Evolutionary conservation across 805 yeast species (phyloP), one percentile per base, ranked within the genome.

Genomic region (Saccharomyces paradoxus): DNA sequence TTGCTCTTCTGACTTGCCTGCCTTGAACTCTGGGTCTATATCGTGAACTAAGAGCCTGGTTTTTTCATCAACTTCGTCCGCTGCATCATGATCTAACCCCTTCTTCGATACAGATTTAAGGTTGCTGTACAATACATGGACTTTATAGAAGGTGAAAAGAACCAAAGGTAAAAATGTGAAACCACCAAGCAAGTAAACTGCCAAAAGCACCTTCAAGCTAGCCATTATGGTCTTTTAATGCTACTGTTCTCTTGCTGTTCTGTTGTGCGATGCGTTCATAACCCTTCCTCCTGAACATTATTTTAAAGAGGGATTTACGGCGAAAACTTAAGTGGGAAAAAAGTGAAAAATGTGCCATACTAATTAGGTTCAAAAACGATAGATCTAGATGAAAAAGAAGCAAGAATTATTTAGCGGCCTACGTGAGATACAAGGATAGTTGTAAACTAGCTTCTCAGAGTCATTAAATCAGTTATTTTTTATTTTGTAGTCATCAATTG

Each of bases 161-260:
- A 81, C 55, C 41, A 84, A 56, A 0, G 96, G 96, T 24, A 89
- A 68, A 58, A 91, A 81, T 0, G 97, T 89, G 7, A 89, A 50
- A 0, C 97, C 97, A 6, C 97, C 97, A 2, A 87, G 48, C 1
- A 89, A 51, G 65, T 89, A 89, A 0, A 78, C 73, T 21, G 74
- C 60, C 0, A 83, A 44, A 47, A 76, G 70, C n/a, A 60, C 53
- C 41, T 68, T 55, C 2, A 74, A 47, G 61, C 69, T 60, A 17
- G 54, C 57, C 71, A 66, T 66, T 48, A 10, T 7, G 17, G 51
- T 24, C 41, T 50, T 28, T 12, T 46, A 46, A 24, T 4, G 24
- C 17, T 26, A 14, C n/a, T 31, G 9, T 10, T 8, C 13, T 21
- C 12, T 22, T 46, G n/a, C 47, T 49, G 10, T 26, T n/a, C 13